phyloP scores from a whole-genome alignment of 805 yeast species.

The Starmera quercuum region DNA sequence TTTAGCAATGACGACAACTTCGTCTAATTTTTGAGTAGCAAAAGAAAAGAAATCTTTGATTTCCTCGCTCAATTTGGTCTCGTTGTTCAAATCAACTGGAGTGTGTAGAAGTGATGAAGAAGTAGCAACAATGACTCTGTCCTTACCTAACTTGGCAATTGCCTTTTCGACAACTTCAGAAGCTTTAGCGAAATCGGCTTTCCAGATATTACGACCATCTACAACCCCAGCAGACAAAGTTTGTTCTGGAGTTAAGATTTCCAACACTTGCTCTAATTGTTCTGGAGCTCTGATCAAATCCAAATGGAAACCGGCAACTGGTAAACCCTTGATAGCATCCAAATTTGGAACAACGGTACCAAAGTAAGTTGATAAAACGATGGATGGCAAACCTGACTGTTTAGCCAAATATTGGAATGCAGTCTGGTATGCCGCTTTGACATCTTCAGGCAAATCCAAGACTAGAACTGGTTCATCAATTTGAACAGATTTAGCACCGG shows the following conservation, averaged over 20 bases:
- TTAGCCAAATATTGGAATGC: conserved; percentile 75
- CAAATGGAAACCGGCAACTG: conserved; percentile 93
- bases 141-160: conserved; percentile 75
- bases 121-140: conserved; percentile 84
- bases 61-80: conserved; percentile 82
- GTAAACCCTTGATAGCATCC: conserved; percentile 78
- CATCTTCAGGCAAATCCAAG: conserved; percentile 79
- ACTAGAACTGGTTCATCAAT: conserved; percentile 97
- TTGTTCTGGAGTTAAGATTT: conserved; percentile 62
- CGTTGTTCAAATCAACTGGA: conserved; percentile 92
- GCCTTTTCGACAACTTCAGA: conserved; percentile 76
- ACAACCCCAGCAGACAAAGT: conserved; percentile 92
- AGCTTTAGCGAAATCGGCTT: conserved; percentile 88
- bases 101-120: conserved; percentile 97
- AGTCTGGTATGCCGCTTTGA: conserved; percentile 79
- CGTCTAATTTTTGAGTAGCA: conserved; percentile 92
- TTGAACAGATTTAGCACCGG: conserved; percentile 94
- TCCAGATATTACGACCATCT: conserved; percentile 99
- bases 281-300: conserved; percentile 95
- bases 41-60: conserved; percentile 98
- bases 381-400: conserved; percentile 65
- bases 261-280: conserved; percentile 80
- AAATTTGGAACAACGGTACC: conserved; percentile 98
- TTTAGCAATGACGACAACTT: conserved; percentile 88
- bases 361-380: conserved; percentile 86